phyloP scores from a whole-genome alignment of 1,139 yeast species.

The Yamadazyma diddensiae region DNA sequence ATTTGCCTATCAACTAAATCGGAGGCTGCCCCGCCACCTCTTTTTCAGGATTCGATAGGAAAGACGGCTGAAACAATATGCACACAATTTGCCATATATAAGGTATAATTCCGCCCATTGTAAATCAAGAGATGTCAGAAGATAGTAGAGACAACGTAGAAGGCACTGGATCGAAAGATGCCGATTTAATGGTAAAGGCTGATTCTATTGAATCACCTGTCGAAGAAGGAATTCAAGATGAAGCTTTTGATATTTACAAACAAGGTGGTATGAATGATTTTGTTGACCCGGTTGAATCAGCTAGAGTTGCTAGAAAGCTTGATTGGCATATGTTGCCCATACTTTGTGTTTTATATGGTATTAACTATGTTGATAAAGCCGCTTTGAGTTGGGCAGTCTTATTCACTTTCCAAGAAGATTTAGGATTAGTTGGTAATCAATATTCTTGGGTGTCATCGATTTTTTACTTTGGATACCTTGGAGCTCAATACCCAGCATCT shows the following conservation, averaged over 20 bases:
- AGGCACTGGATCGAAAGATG: constrained; percentile 3
- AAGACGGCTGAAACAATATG: too few relatives aligned
- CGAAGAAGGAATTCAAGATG: constrained; percentile 8
- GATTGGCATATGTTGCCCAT: constrained; percentile 20
- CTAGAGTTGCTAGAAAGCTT: constrained; percentile 18
- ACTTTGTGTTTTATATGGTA: constrained; percentile 12
- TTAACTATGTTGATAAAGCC: constrained; percentile 19
- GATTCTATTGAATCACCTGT: neutral
- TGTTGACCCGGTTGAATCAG: constrained; percentile 14
- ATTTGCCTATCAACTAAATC: too few relatives aligned
- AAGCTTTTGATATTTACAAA: constrained; percentile 12
- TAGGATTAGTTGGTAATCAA: constrained; percentile 17
- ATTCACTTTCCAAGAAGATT: constrained; percentile 26
- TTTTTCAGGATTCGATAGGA: too few relatives aligned
- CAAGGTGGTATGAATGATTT: constrained; percentile 15
- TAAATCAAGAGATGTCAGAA: too few relatives aligned
- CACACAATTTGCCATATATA: too few relatives aligned
- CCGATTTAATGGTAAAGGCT: neutral
- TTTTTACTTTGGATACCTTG: constrained; percentile 18
- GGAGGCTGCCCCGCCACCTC: too few relatives aligned
- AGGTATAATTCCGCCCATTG: too few relatives aligned
- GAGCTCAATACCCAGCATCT: constrained; percentile 14
- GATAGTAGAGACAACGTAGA: too few relatives aligned
- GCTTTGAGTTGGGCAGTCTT: constrained; percentile 35
- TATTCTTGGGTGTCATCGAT: constrained; percentile 18